Evolutionary conservation across 2,329 filamentous ascomycete genomes (phyloP), one percentile per base, ranked within the genome.

Genomic region (Diplodia corticola): DNA sequence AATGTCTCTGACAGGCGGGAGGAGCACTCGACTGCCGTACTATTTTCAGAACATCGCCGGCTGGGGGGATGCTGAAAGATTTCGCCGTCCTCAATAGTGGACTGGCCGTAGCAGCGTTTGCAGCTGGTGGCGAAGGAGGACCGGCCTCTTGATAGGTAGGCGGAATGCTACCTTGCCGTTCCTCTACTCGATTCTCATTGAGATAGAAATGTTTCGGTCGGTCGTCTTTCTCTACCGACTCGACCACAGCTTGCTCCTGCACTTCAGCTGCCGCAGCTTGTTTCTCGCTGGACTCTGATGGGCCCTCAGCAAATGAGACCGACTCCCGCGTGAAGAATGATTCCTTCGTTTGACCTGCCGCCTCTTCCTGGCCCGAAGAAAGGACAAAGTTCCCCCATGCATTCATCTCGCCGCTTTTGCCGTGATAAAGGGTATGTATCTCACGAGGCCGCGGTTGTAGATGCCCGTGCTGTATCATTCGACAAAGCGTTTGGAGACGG

Each of bases 361-460:
- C 15, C 15, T 22, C 37, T 9, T 20, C 55, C 5, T 26, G 26
- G 4, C 22, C 54, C 3, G n/a, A 20, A 13, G 12, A 15, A 22
- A 63, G 15, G 1, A 15, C 12, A 12, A 63, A 49, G 15, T 49
- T 50, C 26, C 15, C 10, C 59, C 59, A 63, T 9, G 59, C 59
- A 35, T 63, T 50, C 7, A 63, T 28, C 22, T 63, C 44, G 26
- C 59, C 59, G 5, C 59, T 46, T 13, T 50, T 49, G 3, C 59
- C 59, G 28, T 63, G 59, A 22, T 63, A 63, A 2, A 63, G 44
- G 20, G 59, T 49, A n/a, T 37, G 13, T 3, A 63, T 28, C n/a
- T 37, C 59, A 1, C 28, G 59, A 17, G 44, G 59, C 12, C 59
- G 59, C 3, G 59, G 17, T 10, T 22, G 20, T 5, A 63, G 28